Conservation (phyloP, 2,329 filamentous ascomycete genomes). For the Orbilia quercus region DNA sequence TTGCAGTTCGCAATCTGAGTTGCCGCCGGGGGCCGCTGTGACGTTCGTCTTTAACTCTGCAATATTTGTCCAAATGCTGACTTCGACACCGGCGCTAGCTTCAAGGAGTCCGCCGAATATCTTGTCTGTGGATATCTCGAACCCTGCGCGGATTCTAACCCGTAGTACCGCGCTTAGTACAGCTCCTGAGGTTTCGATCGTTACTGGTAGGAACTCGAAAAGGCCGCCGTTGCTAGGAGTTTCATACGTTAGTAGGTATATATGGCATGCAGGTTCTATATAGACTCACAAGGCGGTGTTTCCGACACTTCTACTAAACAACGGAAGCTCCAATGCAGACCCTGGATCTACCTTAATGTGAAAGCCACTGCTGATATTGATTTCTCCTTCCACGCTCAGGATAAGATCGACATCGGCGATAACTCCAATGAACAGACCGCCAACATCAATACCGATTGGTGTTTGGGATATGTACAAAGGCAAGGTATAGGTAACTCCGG, state of each 20-base stretch:
- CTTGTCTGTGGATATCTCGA: slow-evolving; percentile 62
- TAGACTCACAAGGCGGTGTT: slow-evolving; percentile 67
- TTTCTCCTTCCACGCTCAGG: slow-evolving; percentile 65
- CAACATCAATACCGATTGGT: slow-evolving; percentile 64
- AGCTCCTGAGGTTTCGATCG: slow-evolving; percentile 65
- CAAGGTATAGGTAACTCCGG: slow-evolving; percentile 66
- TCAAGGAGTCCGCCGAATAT: slow-evolving; percentile 57
- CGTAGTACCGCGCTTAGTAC: slow-evolving; percentile 67
- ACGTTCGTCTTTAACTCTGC: slow-evolving; percentile 69
- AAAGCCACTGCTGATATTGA: slow-evolving; percentile 69
- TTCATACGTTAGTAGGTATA: not conserved
- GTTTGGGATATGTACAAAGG: slow-evolving; percentile 67
- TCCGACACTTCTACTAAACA: slow-evolving; percentile 68
- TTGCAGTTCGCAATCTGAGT: slow-evolving; percentile 65
- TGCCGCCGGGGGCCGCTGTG: slow-evolving; percentile 63
- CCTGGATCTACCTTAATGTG: slow-evolving; percentile 70
- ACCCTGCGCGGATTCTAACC: slow-evolving; percentile 66
- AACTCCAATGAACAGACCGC: slow-evolving; percentile 65
- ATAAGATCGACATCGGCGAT: slow-evolving; percentile 69
- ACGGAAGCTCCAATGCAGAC: slow-evolving; percentile 65
- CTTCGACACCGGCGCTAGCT: slow-evolving; percentile 66
- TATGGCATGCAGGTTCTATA: not conserved
- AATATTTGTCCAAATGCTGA: slow-evolving; percentile 67
- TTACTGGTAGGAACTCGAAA: slow-evolving; percentile 71
- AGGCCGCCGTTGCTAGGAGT: slow-evolving; percentile 66